phyloP scores from a whole-genome alignment of 768 basidiomycete genomes.

The Lactifluus volemus region DNA sequence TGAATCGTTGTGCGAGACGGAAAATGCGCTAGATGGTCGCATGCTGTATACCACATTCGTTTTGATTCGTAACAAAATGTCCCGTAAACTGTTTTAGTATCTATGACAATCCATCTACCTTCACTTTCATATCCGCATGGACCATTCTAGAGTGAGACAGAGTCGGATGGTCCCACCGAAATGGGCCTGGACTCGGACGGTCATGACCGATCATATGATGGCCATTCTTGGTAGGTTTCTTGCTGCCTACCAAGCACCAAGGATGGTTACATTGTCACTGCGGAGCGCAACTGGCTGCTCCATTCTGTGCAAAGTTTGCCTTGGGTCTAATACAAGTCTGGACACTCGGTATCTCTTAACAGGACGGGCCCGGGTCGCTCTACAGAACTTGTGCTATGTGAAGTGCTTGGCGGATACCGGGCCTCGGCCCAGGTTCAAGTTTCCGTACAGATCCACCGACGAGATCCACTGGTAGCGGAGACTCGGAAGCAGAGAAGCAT shows the following conservation, averaged over 20 bases:
- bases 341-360: no score
- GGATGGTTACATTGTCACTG: neutral
- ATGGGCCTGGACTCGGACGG: neutral
- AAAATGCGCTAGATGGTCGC: neutral
- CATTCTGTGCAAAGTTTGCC: neutral
- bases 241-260: no score
- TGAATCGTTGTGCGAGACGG: neutral
- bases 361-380: no score
- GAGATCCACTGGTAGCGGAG: no score
- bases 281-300: neutral
- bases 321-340: neutral
- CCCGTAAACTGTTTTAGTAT: neutral
- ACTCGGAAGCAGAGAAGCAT: no score
- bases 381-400: no score
- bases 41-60: neutral
- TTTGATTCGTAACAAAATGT: neutral
- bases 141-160: neutral
- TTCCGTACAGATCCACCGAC: no score
- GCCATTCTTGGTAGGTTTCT: neutral
- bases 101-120: neutral
- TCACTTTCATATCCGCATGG: neutral
- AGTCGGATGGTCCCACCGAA: neutral
- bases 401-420: no score
- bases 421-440: no score
- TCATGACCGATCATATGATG: neutral